phyloP scores from a whole-genome alignment of 352 stramenopile genomes.

The Pythium rishiriense region DNA sequence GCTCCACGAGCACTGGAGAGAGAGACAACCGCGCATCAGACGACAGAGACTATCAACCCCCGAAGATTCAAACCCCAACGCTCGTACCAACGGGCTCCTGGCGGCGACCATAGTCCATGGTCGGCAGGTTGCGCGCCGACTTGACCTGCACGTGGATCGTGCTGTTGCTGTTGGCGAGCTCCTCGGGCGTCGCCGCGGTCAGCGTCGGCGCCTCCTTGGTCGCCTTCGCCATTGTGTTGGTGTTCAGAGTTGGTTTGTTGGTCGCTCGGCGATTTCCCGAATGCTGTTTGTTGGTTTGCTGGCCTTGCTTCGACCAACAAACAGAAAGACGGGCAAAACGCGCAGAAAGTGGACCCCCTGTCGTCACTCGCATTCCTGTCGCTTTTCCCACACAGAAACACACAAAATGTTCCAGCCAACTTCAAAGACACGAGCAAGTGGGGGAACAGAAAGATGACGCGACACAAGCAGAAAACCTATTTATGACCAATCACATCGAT shows the following conservation, averaged over 20 bases:
- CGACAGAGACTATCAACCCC: constrained; percentile 2
- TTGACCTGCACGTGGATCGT: constrained; percentile 80
- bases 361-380: constrained; percentile 19
- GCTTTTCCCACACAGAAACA: constrained; percentile 12
- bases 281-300: constrained; percentile 4
- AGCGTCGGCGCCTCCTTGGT: constrained; percentile 17
- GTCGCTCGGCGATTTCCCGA: constrained; percentile 16
- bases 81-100: constrained; percentile 69
- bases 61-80: not conserved
- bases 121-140: constrained; percentile 56
- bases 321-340: not conserved
- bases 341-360: not conserved
- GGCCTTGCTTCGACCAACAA: not conserved
- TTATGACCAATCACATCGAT: constrained; percentile 23
- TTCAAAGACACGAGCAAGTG: constrained; percentile 23
- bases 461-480: constrained; percentile 1
- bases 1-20: constrained; percentile 58
- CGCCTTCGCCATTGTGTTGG: constrained; percentile 14
- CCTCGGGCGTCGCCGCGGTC: constrained; percentile 6
- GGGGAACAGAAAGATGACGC: constrained; percentile 6
- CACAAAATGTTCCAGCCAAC: constrained; percentile 15
- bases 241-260: not conserved
- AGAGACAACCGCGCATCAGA: too few species aligned
- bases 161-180: constrained; percentile 40
- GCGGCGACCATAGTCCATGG: constrained; percentile 80